Evolutionary conservation across 306 rosid genomes (phyloP), one percentile per base, ranked within the genome.

Genomic region (Quercus engelmannii): DNA sequence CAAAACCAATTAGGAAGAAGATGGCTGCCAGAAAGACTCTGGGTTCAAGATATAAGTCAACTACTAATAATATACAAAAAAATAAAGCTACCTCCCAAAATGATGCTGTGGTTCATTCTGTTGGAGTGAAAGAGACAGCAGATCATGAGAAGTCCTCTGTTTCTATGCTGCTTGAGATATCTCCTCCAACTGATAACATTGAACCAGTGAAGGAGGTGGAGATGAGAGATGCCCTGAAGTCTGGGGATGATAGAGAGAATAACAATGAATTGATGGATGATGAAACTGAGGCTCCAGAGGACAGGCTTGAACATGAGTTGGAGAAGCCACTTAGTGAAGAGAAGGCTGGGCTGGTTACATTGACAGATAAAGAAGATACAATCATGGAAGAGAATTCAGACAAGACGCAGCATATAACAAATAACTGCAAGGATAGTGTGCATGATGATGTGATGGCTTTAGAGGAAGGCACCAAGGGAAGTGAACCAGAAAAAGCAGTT

Each of bases 231-330:
- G 76, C 65, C 68, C 18, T 51, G 73, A 73, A 69, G 59, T 67
- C 76, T 77, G 84, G 73, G 57, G 81, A 76, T 64, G 77, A 69
- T 73, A 75, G 63, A 18, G 80, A 65, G 73, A 71, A 71, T 71
- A 80, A 78, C 70, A 69, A 74, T 71, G 90, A 88, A 64, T 43
- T 78, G 76, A 74, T 73, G 79, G 92, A 90, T 78, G 99, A 89
- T 9, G 97, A 90, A 84, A 95, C 97, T 6, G 95, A 85, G 78
- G 82, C 92, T 76, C 92, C 94, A 35, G 96, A 84, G 78, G 89
- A 90, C 46, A 83, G 75, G 71, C 62, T 30, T 76, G 92, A 90
- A 26, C 74, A 20, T 70, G 86, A 68, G 55, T 76, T 82, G 58
- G 89, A 86, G 78, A 78, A 83, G 74, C 52, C 74, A 62, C 57